A percentile compares a stretch with the other conserved stretches of the same genome.
These are phyloP conservation scores for Aspergillus arachidicola DNA, from an alignment of 2,329 filamentous ascomycete species.

Conservation along the genomic window DNA sequence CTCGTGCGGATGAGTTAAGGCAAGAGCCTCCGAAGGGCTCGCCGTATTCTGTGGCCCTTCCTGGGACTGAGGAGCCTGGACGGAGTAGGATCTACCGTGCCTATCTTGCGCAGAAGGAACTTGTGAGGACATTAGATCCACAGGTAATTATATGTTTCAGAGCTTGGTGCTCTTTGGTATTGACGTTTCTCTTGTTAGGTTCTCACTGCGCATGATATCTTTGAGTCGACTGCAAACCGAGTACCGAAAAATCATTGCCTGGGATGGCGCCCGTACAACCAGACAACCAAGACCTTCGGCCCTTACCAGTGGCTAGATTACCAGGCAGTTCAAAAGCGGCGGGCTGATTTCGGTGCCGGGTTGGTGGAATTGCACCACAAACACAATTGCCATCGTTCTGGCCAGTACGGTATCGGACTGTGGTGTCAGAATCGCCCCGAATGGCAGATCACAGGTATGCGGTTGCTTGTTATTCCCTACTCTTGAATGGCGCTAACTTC, in stretches of 20 bases:
- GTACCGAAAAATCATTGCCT: conserved; percentile 72
- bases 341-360: conserved; percentile 83
- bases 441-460: conserved; percentile 78
- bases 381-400: conserved; percentile 65
- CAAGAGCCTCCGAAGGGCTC: conserved; percentile 70
- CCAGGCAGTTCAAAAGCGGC: conserved; percentile 72
- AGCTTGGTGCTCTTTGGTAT: neutral
- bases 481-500: neutral
- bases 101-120: conserved; percentile 72
- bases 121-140: conserved; percentile 74
- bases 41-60: conserved; percentile 77
- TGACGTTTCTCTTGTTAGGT: conserved; percentile 36
- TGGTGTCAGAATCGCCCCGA: conserved; percentile 88
- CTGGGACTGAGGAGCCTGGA: conserved; percentile 72
- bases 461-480: neutral
- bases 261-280: conserved; percentile 78
- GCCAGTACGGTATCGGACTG: conserved; percentile 72
- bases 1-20: conserved; percentile 54
- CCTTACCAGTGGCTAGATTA: conserved; percentile 85
- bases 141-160: conserved; percentile 43
- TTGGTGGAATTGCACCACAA: conserved; percentile 79
- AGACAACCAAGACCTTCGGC: conserved; percentile 71
- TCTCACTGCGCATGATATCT: conserved; percentile 76
- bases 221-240: conserved; percentile 68
- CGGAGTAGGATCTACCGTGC: conserved; percentile 80